Evolutionary conservation across 441 rosid genomes (phyloP).

Genomic region (Aquilaria agallochum): DNA sequence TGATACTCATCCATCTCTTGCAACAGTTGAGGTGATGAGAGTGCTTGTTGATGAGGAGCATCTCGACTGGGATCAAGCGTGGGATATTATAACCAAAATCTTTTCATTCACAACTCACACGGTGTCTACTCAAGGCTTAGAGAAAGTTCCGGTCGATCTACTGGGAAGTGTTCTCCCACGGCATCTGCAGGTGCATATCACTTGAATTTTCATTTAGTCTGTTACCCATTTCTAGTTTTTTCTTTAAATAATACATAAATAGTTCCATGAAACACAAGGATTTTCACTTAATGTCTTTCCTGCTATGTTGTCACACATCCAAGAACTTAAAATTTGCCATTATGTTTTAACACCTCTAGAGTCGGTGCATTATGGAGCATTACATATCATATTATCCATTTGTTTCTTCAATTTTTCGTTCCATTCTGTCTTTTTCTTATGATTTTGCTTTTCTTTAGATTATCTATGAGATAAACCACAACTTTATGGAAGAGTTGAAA

Average conservation of each 20-base stretch:
- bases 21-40: conserved; percentile 50
- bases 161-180: conserved; percentile 51
- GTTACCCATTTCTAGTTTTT: conserved; percentile 1
- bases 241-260: neutral
- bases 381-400: neutral
- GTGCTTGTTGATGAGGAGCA: conserved; percentile 48
- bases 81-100: conserved; percentile 37
- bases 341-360: neutral
- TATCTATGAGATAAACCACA: conserved; percentile 43
- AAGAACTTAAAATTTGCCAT: neutral
- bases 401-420: neutral
- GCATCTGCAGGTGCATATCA: conserved; percentile 43
- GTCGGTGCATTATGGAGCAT: neutral
- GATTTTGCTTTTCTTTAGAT: conserved; percentile 28
- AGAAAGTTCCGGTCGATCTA: conserved; percentile 47
- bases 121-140: conserved; percentile 41
- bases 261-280: neutral
- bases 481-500: conserved; percentile 46
- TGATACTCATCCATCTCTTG: conserved; percentile 60
- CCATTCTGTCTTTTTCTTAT: conserved; percentile 6
- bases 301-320: conserved; percentile 3
- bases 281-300: neutral
- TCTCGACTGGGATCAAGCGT: conserved; percentile 39
- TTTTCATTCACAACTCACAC: conserved; percentile 56
- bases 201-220: neutral